phyloP scores from a whole-genome alignment of 176 grass and related monocot species.

The Phragmites australis region DNA sequence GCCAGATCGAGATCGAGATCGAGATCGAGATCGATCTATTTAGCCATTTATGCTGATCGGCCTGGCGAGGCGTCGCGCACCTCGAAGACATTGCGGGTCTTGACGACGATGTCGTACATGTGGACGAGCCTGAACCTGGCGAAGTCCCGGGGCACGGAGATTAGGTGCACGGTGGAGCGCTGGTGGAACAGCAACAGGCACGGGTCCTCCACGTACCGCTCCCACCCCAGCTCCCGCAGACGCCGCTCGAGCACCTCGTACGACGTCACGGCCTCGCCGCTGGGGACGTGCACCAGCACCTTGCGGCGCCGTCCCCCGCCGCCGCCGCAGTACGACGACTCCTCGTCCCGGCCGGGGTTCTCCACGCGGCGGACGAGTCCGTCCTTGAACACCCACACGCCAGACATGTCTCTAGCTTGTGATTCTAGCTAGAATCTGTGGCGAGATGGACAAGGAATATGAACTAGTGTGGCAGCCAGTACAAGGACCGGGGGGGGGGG shows the following conservation, averaged over 20 bases:
- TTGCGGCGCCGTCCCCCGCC: constrained; percentile 23
- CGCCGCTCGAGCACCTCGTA: constrained; percentile 63
- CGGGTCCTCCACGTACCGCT: constrained; percentile 60
- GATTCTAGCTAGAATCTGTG: not conserved
- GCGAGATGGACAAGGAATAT: not conserved
- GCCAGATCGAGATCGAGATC: not conserved
- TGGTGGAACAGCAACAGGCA: constrained; percentile 80
- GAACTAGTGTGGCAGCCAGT: no score
- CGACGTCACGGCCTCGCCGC: constrained; percentile 56
- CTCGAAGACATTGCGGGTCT: constrained; percentile 73
- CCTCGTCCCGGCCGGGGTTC: constrained; percentile 20
- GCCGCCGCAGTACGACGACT: not conserved
- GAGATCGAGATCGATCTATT: no score
- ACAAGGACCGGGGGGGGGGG: no score
- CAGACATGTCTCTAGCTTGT: constrained; percentile 34
- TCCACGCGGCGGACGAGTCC: constrained; percentile 50
- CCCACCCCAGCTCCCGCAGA: constrained; percentile 70
- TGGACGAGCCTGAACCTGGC: constrained; percentile 56
- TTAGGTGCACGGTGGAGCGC: constrained; percentile 69
- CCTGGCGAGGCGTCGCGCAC: constrained; percentile 71
- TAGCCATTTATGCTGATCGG: no score
- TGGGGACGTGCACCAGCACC: constrained; percentile 71
- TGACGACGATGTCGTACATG: constrained; percentile 84
- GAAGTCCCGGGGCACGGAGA: constrained; percentile 74
- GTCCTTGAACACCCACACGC: constrained; percentile 67